Evolutionary conservation across 1,139 yeast genomes (phyloP).

Genomic region (Kurtzmaniella quercitrusa): DNA sequence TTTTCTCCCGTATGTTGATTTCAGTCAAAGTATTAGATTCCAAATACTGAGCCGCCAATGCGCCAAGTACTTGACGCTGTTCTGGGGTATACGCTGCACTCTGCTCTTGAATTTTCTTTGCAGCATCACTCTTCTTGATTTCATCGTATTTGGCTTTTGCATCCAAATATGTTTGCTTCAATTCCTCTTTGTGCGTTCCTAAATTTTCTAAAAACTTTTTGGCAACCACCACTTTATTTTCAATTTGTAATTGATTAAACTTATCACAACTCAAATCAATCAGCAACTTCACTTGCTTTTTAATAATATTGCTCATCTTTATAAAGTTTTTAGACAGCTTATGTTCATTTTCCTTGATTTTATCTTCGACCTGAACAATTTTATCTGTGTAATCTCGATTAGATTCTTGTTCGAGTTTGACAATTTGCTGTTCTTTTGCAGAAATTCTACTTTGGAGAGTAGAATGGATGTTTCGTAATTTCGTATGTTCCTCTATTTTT

Average conservation of each 20-base stretch:
- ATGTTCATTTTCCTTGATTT: slow-evolving; percentile 23
- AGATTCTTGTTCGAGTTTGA: slow-evolving; percentile 22
- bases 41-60: slow-evolving; percentile 42
- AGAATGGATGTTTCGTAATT: slow-evolving; percentile 17
- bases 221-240: slow-evolving; percentile 32
- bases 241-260: slow-evolving; percentile 24
- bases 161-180: slow-evolving; percentile 28
- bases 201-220: slow-evolving; percentile 31
- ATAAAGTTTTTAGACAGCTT: slow-evolving; percentile 16
- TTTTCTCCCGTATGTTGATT: slow-evolving; percentile 24
- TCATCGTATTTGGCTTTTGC: slow-evolving; percentile 41
- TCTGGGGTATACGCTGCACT: slow-evolving; percentile 40
- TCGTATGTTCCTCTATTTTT: slow-evolving; percentile 7
- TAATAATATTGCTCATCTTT: slow-evolving; percentile 14
- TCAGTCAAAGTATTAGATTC: slow-evolving; percentile 42
- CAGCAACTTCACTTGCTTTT: slow-evolving; percentile 18
- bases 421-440: slow-evolving; percentile 21
- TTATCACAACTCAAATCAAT: slow-evolving; percentile 20
- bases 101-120: slow-evolving; percentile 36
- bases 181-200: slow-evolving; percentile 25
- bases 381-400: slow-evolving; percentile 27
- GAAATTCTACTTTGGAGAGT: slow-evolving; percentile 21
- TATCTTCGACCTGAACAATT: slow-evolving; percentile 19
- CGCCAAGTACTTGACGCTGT: slow-evolving; percentile 37
- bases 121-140: slow-evolving; percentile 43